Base-by-base conservation (phyloP, 2,329 filamentous ascomycete species). In the Pseudogymnoascus pannorum region DNA sequence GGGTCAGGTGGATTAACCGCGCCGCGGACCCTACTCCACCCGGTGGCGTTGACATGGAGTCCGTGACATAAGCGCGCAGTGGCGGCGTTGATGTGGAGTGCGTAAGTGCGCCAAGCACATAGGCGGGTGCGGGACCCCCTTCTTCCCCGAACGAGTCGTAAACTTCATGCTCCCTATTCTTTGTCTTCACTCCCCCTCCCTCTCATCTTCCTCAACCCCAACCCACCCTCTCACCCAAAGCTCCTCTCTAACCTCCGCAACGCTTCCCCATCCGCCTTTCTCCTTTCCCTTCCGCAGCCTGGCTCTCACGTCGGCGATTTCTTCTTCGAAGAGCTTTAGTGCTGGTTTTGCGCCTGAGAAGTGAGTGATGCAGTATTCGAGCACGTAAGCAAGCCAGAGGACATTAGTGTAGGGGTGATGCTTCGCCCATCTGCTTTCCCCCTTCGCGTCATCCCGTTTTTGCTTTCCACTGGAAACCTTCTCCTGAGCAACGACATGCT, bases 381-480 rank as follows among this genome's bases (percentile, higher is more conserved):
- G 85, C 4, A 86, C 73, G 64, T 86, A 87, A 2, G 82, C 81
- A 42, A 87, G 76, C 85, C 85, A 87, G 16, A 87, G 73, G 1
- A 87, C 82, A 64, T 87, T 87, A 4, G 82, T 86, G 70, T 87
- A 87, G 0, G 85, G 83, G 26, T 77, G 77, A 65, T 81, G 79
- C 1, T 73, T 75, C 4, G 75, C 71, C 85, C 85, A 87, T 1
- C 76, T 78, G 9, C 85, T 14, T 14, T 33, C 38, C n/a, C 58
- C 61, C 14, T 42, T 24, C 6, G n/a, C n/a, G n/a, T 62, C 62
- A 16, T 16, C 31, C 22, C 24, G 58, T 22, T 29, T 57, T 11
- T 62, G 42, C 58, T 9, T 44, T 63, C 26, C 61, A 63, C 2
- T 57, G 62, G 18, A n/a, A n/a, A n/a, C 63, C 61, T 12, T 61